Conservation (phyloP, 345 rosid genomes). For the Abelmoschus esculentus region DNA sequence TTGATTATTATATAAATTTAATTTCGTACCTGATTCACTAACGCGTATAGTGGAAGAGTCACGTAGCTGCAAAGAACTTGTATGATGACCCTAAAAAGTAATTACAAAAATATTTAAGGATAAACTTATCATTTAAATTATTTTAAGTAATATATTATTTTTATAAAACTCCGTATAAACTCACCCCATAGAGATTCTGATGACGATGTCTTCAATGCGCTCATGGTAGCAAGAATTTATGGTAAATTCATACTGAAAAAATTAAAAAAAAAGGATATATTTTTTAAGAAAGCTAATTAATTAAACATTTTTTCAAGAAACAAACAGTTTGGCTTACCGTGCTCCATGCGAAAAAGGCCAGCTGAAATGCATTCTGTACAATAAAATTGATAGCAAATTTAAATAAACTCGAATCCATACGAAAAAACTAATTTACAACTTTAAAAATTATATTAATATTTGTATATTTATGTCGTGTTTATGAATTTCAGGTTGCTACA, state of each 20-base stretch:
- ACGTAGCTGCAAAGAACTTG: conserved; percentile 28
- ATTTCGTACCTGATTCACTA: conserved; percentile 73
- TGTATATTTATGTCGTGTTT: no score
- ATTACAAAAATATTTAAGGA: neutral
- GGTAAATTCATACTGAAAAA: conserved; percentile 51
- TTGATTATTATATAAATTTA: neutral
- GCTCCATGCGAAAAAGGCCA: conserved; percentile 52
- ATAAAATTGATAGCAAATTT: no score
- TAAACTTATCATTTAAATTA: neutral
- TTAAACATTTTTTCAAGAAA: neutral
- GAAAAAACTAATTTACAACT: no score
- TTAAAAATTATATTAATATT: no score
- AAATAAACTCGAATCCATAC: no score
- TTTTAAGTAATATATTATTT: neutral
- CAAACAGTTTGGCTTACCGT: conserved; percentile 32
- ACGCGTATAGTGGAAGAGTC: conserved; percentile 86
- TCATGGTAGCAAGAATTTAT: conserved; percentile 52
- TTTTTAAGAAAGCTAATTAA: neutral
- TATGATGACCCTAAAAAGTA: conserved; percentile 48
- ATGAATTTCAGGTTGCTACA: no score
- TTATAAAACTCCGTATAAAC: neutral
- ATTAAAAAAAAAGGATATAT: neutral
- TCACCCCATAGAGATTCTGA: conserved; percentile 79
- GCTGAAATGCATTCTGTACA: no score
- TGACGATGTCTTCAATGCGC: conserved; percentile 37